Base-by-base conservation (phyloP, 108 stramenopile genomes). In the Nitzschia sp. region DNA sequence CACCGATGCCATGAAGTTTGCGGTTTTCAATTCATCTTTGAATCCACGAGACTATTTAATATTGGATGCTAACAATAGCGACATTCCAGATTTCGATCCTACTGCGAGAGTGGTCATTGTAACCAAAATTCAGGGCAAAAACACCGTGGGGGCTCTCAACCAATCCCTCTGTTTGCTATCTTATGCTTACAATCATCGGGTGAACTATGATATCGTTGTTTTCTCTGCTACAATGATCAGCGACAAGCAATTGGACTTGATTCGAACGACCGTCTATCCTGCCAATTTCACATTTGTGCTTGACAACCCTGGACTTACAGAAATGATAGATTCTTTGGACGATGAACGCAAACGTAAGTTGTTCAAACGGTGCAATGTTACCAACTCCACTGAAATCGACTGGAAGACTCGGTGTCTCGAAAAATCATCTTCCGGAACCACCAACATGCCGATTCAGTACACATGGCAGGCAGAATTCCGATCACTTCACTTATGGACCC, bases 391-490 rank as follows among this genome's bases (percentile, higher is more conserved):
- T 1, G 25, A 64, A 4, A 36, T 73, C 6, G 25, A 45, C 23
- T 79, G 72, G 78, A 34, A 17, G 3, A 55, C 68, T 9, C 58
- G 42, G 1, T 79, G 78, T 53, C 26, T n/a, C 30, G 68, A 76
- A 17, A 53, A 38, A 17, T 46, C 54, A 2, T 46, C 25, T 0
- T 57, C 56, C 17, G 11, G 8, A 15, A 53, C 29, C 13, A 59
- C 28, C n/a, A 26, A 36, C 33, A 25, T 57, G 23, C 34, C 23
- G 15, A 68, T 57, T 42, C 46, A 47, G 15, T 79, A 79, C 47
- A 64, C 54, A 30, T 82, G 81, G 81, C 81, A 82, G 63, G 77
- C 77, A 5, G 81, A 82, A 71, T 82, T 82, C 36, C 72, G 81
- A 23, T 49, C 81, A n/a, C 60, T 68, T 26, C 81, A 74, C 35